phyloP scores from a whole-genome alignment of 192 early-diverging fungal genomes.

The Coemansia brasiliensis region DNA sequence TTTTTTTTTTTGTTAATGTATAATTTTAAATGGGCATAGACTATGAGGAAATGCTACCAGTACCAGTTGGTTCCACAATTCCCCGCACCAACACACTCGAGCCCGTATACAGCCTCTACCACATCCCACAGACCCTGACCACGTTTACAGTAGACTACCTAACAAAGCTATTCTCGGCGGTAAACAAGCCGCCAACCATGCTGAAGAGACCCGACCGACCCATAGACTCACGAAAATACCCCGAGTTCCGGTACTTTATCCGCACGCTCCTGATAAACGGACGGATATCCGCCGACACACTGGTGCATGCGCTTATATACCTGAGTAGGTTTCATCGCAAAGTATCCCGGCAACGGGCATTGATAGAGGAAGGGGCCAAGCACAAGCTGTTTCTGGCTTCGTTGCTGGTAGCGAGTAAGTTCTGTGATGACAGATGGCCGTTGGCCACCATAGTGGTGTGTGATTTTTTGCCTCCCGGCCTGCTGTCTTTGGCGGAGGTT shows the following conservation, averaged over 20 bases:
- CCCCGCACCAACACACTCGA: background rate
- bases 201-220: conserved; percentile 33
- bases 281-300: conserved; percentile 43
- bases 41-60: conserved; percentile 6
- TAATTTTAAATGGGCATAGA: background rate
- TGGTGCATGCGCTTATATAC: conserved; percentile 52
- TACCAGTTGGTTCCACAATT: background rate
- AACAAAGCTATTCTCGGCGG: conserved; percentile 44
- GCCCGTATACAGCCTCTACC: conserved; percentile 25
- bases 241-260: conserved; percentile 48
- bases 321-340: conserved; percentile 39
- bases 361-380: conserved; percentile 48
- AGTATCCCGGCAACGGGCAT: conserved; percentile 21
- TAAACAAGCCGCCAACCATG: conserved; percentile 18
- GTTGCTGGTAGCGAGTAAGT: conserved; percentile 51
- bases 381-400: conserved; percentile 51
- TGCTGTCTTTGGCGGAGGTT: conserved; percentile 32
- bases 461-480: conserved; percentile 34
- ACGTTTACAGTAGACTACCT: conserved; percentile 41
- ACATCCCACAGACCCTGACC: conserved; percentile 40
- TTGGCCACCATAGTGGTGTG: conserved; percentile 39
- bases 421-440: conserved; percentile 51
- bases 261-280: conserved; percentile 48
- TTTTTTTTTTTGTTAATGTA: background rate
- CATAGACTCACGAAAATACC: conserved; percentile 30